These are phyloP conservation scores for Wickerhamomyces rabaulensis DNA, from an alignment of 805 yeast species.

Conservation along the genomic window DNA sequence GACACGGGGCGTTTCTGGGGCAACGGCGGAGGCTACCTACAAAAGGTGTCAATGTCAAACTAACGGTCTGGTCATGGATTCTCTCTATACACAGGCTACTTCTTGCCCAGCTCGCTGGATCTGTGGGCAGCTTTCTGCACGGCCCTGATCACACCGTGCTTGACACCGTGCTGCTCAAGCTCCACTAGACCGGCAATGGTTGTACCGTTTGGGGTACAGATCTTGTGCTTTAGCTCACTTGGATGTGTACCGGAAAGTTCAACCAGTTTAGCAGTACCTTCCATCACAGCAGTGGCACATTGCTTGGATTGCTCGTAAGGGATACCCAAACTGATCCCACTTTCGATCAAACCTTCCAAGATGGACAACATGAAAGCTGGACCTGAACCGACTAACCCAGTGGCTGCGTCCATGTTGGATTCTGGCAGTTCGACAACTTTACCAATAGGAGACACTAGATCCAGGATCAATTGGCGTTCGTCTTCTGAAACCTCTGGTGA, in stretches of 20 bases:
- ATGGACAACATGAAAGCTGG: slow-evolving; percentile 90
- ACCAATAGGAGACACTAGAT: slow-evolving; percentile 62
- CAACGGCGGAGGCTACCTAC: not conserved
- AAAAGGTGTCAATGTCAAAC: too few relatives aligned
- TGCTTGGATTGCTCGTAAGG: slow-evolving; percentile 78
- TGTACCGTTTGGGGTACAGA: slow-evolving; percentile 97
- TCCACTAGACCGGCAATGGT: slow-evolving; percentile 92
- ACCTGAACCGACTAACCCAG: slow-evolving; percentile 92
- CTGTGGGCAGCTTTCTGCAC: slow-evolving; percentile 89
- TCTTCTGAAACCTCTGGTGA: slow-evolving; percentile 43
- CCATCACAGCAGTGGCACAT: slow-evolving; percentile 90
- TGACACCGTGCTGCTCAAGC: slow-evolving; percentile 87
- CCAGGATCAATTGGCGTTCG: slow-evolving; percentile 37
- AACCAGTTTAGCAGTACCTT: slow-evolving; percentile 91
- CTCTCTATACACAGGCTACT: slow-evolving; percentile 14
- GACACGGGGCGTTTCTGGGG: not conserved
- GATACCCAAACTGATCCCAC: slow-evolving; percentile 91
- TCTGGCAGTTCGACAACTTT: slow-evolving; percentile 68
- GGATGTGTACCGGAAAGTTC: slow-evolving; percentile 81
- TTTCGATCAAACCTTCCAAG: slow-evolving; percentile 89
- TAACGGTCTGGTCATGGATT: too few relatives aligned
- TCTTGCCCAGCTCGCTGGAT: slow-evolving; percentile 55
- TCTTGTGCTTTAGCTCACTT: slow-evolving; percentile 76
- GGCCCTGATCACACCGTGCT: slow-evolving; percentile 83
- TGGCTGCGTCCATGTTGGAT: slow-evolving; percentile 93